These are phyloP conservation scores for Claviceps sorghi DNA, from an alignment of 2,329 filamentous ascomycete species.

Conservation along the genomic window DNA sequence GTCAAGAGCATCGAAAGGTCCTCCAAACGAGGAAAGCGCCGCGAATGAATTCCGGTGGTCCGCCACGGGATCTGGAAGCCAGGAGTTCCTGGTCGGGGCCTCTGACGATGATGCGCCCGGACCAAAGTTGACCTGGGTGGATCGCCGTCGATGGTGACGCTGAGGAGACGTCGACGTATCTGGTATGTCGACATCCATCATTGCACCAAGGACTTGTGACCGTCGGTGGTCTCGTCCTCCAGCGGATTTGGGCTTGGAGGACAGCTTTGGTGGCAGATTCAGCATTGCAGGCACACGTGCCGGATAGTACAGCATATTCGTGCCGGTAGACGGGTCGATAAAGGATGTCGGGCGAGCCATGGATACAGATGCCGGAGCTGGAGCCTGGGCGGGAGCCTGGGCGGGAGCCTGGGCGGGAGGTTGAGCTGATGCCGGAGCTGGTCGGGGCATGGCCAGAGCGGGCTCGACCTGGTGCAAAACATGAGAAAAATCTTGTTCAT, in stretches of 20 bases:
- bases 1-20: conserved; percentile 6
- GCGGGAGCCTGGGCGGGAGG: too few relatives aligned
- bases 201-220: conserved; percentile 55
- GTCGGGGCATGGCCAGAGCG: background rate
- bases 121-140: conserved; percentile 10
- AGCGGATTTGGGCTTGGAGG: conserved; percentile 50
- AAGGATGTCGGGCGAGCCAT: conserved; percentile 40
- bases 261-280: conserved; percentile 78
- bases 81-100: conserved; percentile 16
- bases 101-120: conserved; percentile 9
- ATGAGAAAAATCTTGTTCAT: conserved; percentile 14
- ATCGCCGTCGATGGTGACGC: conserved; percentile 9
- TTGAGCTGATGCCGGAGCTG: conserved; percentile 12
- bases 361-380: conserved; percentile 11
- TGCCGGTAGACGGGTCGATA: conserved; percentile 48
- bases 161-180: conserved; percentile 1
- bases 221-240: conserved; percentile 56
- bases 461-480: conserved; percentile 11
- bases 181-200: conserved; percentile 22
- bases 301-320: conserved; percentile 87
- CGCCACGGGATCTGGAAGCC: conserved; percentile 33
- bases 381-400: too few relatives aligned
- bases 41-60: conserved; percentile 22
- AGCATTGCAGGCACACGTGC: conserved; percentile 88
- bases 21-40: conserved; percentile 16